Evolutionary conservation across 257 asterid species (phyloP).

Genomic region (Buddleja alternifolia): DNA sequence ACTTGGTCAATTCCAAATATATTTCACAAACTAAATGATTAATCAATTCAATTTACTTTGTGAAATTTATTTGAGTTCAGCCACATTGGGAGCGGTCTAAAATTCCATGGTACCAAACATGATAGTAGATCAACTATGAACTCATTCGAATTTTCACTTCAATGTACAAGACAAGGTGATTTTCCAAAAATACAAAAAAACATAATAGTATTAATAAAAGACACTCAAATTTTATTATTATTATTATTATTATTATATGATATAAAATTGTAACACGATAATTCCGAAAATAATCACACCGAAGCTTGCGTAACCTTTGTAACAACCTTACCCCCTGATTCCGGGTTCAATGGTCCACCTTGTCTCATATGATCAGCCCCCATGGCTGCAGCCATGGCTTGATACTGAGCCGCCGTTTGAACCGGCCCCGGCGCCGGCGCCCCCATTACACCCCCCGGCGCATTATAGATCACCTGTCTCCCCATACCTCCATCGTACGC

Average conservation of each 20-base stretch:
- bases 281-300: constrained; percentile 34
- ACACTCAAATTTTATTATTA: constrained; percentile 21
- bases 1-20: too few relatives aligned
- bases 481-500: constrained; percentile 72
- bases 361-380: constrained; percentile 45
- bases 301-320: constrained; percentile 61
- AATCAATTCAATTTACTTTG: too few relatives aligned
- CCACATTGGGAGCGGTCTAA: too few relatives aligned
- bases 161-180: constrained; percentile 23
- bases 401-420: constrained; percentile 43
- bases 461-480: constrained; percentile 69
- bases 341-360: constrained; percentile 50
- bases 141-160: constrained; percentile 12
- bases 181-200: neutral
- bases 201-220: neutral
- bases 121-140: neutral
- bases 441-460: constrained; percentile 61
- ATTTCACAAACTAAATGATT: too few relatives aligned
- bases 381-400: constrained; percentile 39
- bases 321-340: constrained; percentile 45
- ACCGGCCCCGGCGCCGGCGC: constrained; percentile 49
- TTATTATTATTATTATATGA: neutral
- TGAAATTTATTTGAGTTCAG: too few relatives aligned
- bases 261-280: neutral
- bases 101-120: too few relatives aligned